Evolutionary conservation across 352 stramenopile species (phyloP).

Genomic region (Elongisporangium undulatum): DNA sequence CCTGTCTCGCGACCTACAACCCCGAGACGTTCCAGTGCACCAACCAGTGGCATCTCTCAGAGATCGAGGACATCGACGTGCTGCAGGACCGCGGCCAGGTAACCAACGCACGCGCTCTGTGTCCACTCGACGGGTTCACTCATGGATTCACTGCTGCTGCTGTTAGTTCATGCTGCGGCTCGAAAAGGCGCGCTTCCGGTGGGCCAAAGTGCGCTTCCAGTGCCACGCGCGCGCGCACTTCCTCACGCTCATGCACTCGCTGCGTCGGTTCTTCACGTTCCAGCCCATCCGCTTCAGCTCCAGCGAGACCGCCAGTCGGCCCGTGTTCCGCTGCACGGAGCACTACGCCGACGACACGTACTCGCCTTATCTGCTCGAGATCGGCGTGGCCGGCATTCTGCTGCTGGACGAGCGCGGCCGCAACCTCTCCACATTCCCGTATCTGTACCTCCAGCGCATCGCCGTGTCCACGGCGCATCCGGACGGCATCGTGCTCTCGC

Average conservation of each 20-base stretch:
- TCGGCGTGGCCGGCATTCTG: slow-evolving; percentile 40
- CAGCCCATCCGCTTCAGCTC: slow-evolving; percentile 31
- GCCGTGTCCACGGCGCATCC: slow-evolving; percentile 34
- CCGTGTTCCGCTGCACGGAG: slow-evolving; percentile 59
- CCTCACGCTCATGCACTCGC: slow-evolving; percentile 38
- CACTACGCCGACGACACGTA: slow-evolving; percentile 62
- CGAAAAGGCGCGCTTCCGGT: slow-evolving; percentile 59
- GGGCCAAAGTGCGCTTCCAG: slow-evolving; percentile 45
- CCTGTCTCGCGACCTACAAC: slow-evolving; percentile 58
- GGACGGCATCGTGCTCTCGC: slow-evolving; percentile 57
- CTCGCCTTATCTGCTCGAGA: slow-evolving; percentile 43
- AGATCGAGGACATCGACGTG: slow-evolving; percentile 54
- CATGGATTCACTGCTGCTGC: not conserved
- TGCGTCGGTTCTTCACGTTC: slow-evolving; percentile 39
- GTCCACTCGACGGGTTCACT: not conserved
- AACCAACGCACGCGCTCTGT: not conserved
- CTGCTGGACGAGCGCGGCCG: slow-evolving; percentile 48
- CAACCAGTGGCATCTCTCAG: slow-evolving; percentile 58
- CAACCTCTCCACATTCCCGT: slow-evolving; percentile 39
- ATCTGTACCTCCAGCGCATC: slow-evolving; percentile 48
- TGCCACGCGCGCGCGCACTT: slow-evolving; percentile 53
- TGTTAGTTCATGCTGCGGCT: slow-evolving; percentile 51
- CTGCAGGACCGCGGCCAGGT: slow-evolving; percentile 29
- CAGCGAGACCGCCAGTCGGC: slow-evolving; percentile 11
- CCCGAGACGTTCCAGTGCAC: slow-evolving; percentile 66